Evolutionary conservation across 2,329 filamentous ascomycete genomes (phyloP).

Genomic region (Sclerotinia spermophila): DNA sequence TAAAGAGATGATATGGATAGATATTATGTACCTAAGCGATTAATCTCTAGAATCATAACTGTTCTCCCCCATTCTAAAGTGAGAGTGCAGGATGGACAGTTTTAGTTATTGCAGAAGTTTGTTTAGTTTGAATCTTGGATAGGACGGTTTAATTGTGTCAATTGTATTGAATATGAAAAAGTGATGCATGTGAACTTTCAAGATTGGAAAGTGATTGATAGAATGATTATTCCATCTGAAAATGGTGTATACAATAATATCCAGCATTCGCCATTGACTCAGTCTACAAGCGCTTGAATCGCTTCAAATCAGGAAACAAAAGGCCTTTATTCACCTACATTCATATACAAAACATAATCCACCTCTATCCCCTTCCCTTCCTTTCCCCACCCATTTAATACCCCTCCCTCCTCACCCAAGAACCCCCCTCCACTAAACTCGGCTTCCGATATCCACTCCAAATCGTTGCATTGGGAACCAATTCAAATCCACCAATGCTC

Average conservation of each 20-base stretch:
- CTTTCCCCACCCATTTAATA: background rate
- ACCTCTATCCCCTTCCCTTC: background rate
- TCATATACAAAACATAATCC: background rate
- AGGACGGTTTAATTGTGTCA: no score
- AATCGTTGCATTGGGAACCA: background rate
- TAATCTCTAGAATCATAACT: background rate
- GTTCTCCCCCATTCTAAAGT: no score
- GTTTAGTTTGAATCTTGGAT: background rate
- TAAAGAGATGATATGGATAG: background rate
- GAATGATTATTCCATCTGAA: background rate
- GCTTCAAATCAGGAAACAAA: background rate
- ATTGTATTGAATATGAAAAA: background rate
- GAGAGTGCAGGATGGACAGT: no score
- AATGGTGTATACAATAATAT: background rate
- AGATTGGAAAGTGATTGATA: background rate
- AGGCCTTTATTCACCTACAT: background rate
- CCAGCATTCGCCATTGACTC: background rate
- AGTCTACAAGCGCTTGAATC: background rate
- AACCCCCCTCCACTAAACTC: slow-evolving; percentile 31
- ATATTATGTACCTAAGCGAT: background rate
- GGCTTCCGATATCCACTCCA: slow-evolving; percentile 2
- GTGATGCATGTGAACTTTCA: background rate
- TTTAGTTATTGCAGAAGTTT: background rate
- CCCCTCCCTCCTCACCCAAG: background rate
- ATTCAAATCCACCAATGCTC: background rate